Evolutionary conservation across 2,329 filamentous ascomycete genomes (phyloP), one percentile per base, ranked within the genome.

Genomic region (Cladosporium sp.): DNA sequence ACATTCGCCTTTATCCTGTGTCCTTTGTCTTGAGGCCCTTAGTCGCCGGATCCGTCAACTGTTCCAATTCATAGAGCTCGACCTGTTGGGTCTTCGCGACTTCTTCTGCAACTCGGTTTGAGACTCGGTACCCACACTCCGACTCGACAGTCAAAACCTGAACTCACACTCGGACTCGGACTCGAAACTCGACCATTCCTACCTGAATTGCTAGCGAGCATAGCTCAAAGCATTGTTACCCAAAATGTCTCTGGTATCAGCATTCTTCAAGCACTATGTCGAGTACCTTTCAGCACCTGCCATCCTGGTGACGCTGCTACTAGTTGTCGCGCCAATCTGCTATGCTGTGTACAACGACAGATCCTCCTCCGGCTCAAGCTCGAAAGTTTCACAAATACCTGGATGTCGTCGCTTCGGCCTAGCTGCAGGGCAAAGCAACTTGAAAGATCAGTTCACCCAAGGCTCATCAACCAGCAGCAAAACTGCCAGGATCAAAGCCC

Each of bases 401-500:
- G 74, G 71, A 57, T 74, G 71, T 59, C 69, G 70, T 26, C 71
- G 71, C 11, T 58, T 74, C 47, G 74, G 74, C 1, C 66, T 75
- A 10, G 34, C 61, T 2, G 36, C 65, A 12, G 66, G 65, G 2
- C 61, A 59, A 7, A 74, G 69, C 41, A 74, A 74, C 49, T 68
- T 75, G n/a, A 58, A 70, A 7, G 67, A 74, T 28, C 71, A 74
- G 36, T 69, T 69, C 55, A 57, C 26, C 41, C 52, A 34, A n/a
- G 52, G 32, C n/a, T 28, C 28, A 34, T 8, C 59, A 28, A 41
- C 18, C 24, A 28, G 47, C 52, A 76, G 60, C 67, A 75, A 2
- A 69, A 70, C 83, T 82, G 78, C 78, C 32, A 64, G 78, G 41
- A 80, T 90, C 58, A 89, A 92, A 76, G 91, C 90, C 65, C 81